These are phyloP conservation scores for Yarrowia divulgata DNA, from an alignment of 805 yeast genomes.

Conservation along the genomic window DNA sequence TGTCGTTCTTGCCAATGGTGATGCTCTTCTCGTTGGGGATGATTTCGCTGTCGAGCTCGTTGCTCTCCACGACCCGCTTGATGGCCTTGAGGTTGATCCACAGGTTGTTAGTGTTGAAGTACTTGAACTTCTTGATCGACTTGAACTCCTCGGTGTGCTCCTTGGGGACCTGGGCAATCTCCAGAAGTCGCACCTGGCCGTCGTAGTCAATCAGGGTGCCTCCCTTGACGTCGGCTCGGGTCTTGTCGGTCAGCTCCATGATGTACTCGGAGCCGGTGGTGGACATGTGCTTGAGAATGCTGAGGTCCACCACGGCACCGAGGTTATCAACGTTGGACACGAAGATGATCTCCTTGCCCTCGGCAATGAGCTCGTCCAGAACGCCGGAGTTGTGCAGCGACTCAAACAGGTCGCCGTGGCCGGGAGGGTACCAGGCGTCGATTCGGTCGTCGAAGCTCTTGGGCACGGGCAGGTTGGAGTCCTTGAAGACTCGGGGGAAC, in stretches of 20 bases:
- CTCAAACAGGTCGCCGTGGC: slow-evolving; percentile 98
- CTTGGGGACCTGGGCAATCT: slow-evolving; percentile 98
- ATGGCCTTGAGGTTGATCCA: slow-evolving; percentile 97
- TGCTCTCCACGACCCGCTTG: slow-evolving; percentile 85
- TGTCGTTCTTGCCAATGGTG: slow-evolving; percentile 75
- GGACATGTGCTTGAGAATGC: slow-evolving; percentile 89
- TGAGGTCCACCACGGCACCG: slow-evolving; percentile 96
- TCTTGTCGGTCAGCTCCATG: slow-evolving; percentile 98
- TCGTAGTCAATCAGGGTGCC: slow-evolving; percentile 97
- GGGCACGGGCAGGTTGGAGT: slow-evolving; percentile 96
- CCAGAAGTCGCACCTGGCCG: slow-evolving; percentile 91
- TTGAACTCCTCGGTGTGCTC: slow-evolving; percentile 98
- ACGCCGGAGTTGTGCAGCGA: slow-evolving; percentile 88
- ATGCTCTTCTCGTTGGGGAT: slow-evolving; percentile 93
- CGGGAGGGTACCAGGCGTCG: slow-evolving; percentile 99
- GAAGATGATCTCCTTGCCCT: slow-evolving; percentile 93
- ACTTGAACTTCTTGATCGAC: slow-evolving; percentile 95
- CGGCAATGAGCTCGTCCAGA: slow-evolving; percentile 83
- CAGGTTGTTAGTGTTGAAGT: slow-evolving; percentile 96
- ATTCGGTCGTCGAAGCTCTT: slow-evolving; percentile 71
- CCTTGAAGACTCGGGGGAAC: slow-evolving; percentile 94
- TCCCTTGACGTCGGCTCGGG: slow-evolving; percentile 99
- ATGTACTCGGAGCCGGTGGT: slow-evolving; percentile 91
- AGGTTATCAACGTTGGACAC: slow-evolving; percentile 98
- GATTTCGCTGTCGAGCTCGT: slow-evolving; percentile 86